phyloP scores from a whole-genome alignment of 2,329 filamentous ascomycete species.

The Microdochium trichocladiopsis region DNA sequence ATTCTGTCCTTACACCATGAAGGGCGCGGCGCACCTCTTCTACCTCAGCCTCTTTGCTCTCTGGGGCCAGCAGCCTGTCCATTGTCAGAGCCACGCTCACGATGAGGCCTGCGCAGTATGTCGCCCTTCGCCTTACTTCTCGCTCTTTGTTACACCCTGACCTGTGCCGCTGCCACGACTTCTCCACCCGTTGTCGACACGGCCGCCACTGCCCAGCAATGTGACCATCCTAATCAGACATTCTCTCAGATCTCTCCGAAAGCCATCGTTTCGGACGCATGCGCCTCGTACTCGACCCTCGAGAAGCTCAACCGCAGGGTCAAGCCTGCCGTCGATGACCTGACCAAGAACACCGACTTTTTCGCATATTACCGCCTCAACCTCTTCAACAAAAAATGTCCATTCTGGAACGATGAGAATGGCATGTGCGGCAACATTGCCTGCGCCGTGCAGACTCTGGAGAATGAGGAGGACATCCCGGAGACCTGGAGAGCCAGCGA shows the following conservation, averaged over 20 bases:
- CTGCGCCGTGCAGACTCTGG: slow-evolving; percentile 89
- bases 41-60: slow-evolving; percentile 50
- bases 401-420: slow-evolving; percentile 91
- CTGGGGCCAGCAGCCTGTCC: slow-evolving; percentile 36
- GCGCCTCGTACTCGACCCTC: slow-evolving; percentile 86
- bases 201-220: slow-evolving; percentile 1
- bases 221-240: slow-evolving; percentile 30
- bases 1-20: slow-evolving; percentile 30
- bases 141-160: slow-evolving; percentile 11
- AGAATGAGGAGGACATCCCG: slow-evolving; percentile 92
- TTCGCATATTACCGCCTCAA: slow-evolving; percentile 97
- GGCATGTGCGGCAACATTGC: slow-evolving; percentile 96
- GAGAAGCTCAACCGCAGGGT: slow-evolving; percentile 75
- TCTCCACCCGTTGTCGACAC: slow-evolving; percentile 1
- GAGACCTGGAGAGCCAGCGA: slow-evolving; percentile 86
- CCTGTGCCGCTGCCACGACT: slow-evolving; percentile 8
- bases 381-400: slow-evolving; percentile 88
- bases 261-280: slow-evolving; percentile 87
- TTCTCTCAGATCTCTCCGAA: slow-evolving; percentile 71
- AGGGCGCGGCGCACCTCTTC: slow-evolving; percentile 44
- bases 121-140: slow-evolving; percentile 12
- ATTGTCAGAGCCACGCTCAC: slow-evolving; percentile 33
- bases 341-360: slow-evolving; percentile 88
- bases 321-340: slow-evolving; percentile 68
- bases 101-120: slow-evolving; percentile 47